Conservation (phyloP, 1,284 basidiomycete genomes). For the Pisolithus thermaeus region DNA sequence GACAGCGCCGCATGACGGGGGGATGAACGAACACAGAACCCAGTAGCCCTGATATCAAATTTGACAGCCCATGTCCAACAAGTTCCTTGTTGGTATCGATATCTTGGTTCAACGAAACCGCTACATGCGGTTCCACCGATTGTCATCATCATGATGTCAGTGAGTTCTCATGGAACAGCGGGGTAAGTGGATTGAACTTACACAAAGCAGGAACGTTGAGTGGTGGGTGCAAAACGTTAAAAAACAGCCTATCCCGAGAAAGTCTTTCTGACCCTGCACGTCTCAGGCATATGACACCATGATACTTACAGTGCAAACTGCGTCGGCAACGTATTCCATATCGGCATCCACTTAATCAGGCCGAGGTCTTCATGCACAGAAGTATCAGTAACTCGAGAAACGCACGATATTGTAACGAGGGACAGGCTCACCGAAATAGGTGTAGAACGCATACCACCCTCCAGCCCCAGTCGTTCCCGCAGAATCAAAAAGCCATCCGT, state of each 20-base stretch:
- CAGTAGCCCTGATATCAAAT: conserved; percentile 73
- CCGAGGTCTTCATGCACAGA: conserved; percentile 46
- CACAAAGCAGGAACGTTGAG: conserved; percentile 91
- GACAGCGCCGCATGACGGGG: too few relatives aligned
- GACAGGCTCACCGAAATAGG: conserved; percentile 56
- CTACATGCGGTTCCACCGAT: conserved; percentile 29
- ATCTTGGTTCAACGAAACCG: conserved; percentile 88
- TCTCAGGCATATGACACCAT: conserved; percentile 3
- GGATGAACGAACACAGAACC: conserved; percentile 65
- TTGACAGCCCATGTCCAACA: conserved; percentile 90
- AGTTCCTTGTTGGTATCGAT: conserved; percentile 93
- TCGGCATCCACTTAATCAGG: conserved; percentile 54
- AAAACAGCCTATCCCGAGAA: conserved; percentile 56
- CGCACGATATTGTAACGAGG: background rate
- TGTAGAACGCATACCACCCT: conserved; percentile 83
- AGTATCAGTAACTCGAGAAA: background rate
- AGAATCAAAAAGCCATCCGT: conserved; percentile 91
- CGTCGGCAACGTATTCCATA: conserved; percentile 77
- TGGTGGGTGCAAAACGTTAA: conserved; percentile 92
- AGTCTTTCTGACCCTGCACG: too few relatives aligned
- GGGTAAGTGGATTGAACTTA: conserved; percentile 20
- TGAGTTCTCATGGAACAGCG: background rate
- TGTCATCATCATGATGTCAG: too few relatives aligned
- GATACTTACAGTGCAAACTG: conserved; percentile 65
- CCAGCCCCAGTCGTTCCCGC: conserved; percentile 36